Base-by-base conservation (phyloP, 2,329 filamentous ascomycete genomes). In the Basipetospora chlamydospora region DNA sequence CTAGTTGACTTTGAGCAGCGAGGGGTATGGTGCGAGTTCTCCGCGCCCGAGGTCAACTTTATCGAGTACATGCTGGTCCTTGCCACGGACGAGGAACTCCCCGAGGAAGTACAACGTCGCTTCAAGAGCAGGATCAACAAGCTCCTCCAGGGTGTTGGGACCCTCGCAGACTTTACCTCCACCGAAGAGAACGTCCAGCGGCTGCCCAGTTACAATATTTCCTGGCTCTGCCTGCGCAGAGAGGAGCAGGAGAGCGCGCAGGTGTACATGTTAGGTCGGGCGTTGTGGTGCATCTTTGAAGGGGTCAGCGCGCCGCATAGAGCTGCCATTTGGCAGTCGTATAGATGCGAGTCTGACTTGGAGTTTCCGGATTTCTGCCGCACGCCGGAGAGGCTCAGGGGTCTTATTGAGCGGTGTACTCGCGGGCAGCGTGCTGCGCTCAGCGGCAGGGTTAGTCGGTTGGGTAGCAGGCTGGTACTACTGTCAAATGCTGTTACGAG, bases 1-100 rank as follows among this genome's bases (percentile, higher is more conserved):
- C 66, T 77, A 61, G 61, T 76, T 4, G 72, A 77, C 42, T 73
- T 77, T 46, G 72, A 77, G 50, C 71, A 76, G 49, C 63, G 72
- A 22, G 71, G 72, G 6, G 69, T 74, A 2, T 76, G 71, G 71
- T 72, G 66, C 50, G 67, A 73, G 47, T 76, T 75, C 49, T 66
- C 65, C 1, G 60, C 72, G 1, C 72, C 72, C 0, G 72, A 77
- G 47, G 63, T 76, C 42, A 73, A 73, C 46, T 64, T 65, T 20
- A 54, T 76, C 33, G 70, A 76, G 44, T 73, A 72, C 43, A 47
- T 73, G 12, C 64, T 66, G n/a, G 51, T 71, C 12, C 49, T 76
- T 26, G 67, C 67, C 21, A 55, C 56, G 23, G 63, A 68, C 37
- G 61, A 66, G n/a, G 51, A 58, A 9, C 57, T 68, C 9, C 55